Conservation (phyloP, 2,329 filamentous ascomycete genomes). For the Stachybotrys chartarum region DNA sequence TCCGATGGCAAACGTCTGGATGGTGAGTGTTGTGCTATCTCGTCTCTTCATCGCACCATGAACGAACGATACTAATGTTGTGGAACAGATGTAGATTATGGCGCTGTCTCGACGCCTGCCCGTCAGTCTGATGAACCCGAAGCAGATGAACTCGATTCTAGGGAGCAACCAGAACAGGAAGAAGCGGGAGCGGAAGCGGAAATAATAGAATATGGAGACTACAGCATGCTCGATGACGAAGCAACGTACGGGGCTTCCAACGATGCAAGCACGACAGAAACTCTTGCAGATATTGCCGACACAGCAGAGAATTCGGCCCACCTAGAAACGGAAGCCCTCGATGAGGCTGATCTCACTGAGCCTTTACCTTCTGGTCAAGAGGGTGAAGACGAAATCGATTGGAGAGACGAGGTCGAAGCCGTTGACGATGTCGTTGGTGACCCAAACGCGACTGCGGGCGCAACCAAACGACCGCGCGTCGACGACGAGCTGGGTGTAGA, state of each 20-base stretch:
- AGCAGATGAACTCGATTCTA: constrained; percentile 3
- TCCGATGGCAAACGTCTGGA: too few relatives aligned
- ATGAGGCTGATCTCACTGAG: constrained; percentile 13
- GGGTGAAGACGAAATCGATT: constrained; percentile 21
- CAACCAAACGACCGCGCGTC: constrained; percentile 18
- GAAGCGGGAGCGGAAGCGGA: constrained; percentile 4
- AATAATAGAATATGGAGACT: constrained; percentile 1
- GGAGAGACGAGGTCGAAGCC: constrained; percentile 17
- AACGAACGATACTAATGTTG: background rate
- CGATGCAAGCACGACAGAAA: constrained; percentile 23
- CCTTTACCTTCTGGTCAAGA: constrained; percentile 8
- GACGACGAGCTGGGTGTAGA: constrained; percentile 22
- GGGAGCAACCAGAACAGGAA: background rate
- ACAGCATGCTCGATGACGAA: constrained; percentile 7
- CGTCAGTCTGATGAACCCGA: background rate
- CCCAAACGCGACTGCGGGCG: constrained; percentile 10
- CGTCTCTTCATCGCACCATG: background rate
- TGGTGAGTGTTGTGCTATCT: too few relatives aligned
- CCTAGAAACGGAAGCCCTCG: constrained; percentile 10
- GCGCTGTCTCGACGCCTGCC: background rate
- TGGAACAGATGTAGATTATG: background rate
- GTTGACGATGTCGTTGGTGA: constrained; percentile 5
- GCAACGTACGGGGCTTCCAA: constrained; percentile 8
- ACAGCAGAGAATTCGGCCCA: constrained; percentile 15
- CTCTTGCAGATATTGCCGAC: constrained; percentile 23